Conservation (phyloP, 305 asterid genomes). For the Solanum hybrid region DNA sequence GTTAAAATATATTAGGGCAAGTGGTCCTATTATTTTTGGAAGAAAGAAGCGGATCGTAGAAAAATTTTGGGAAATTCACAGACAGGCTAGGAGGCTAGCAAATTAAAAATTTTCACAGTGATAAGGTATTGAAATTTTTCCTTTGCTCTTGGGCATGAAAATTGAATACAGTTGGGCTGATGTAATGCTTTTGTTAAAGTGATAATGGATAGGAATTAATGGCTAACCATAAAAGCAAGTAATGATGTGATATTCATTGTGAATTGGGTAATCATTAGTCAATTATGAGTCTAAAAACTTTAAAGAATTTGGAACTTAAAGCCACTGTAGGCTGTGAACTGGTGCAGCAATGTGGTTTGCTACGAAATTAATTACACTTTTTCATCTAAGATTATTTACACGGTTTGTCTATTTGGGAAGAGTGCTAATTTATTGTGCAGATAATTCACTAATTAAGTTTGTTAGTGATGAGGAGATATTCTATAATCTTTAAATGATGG, state of each 20-base stretch:
- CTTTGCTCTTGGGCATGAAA: neutral
- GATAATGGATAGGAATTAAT: neutral
- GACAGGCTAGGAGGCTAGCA: neutral
- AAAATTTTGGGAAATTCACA: neutral
- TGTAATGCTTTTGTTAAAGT: neutral
- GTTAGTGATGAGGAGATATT: neutral
- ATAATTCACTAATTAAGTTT: neutral
- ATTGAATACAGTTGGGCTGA: neutral
- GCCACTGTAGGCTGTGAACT: neutral
- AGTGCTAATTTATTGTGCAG: neutral
- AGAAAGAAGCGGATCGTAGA: neutral
- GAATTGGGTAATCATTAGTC: neutral
- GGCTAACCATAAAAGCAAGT: neutral
- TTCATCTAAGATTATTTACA: neutral
- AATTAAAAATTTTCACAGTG: neutral
- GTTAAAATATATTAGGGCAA: neutral
- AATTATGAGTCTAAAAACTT: neutral
- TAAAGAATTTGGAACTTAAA: neutral
- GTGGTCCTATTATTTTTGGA: neutral
- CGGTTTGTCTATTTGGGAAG: neutral
- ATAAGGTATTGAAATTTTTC: neutral
- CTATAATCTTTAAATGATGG: neutral
- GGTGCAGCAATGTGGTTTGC: neutral
- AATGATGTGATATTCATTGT: neutral
- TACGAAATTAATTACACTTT: neutral